Evolutionary conservation across 2,329 filamentous ascomycete species (phyloP).

Genomic region (Cordyceps tenuipes): DNA sequence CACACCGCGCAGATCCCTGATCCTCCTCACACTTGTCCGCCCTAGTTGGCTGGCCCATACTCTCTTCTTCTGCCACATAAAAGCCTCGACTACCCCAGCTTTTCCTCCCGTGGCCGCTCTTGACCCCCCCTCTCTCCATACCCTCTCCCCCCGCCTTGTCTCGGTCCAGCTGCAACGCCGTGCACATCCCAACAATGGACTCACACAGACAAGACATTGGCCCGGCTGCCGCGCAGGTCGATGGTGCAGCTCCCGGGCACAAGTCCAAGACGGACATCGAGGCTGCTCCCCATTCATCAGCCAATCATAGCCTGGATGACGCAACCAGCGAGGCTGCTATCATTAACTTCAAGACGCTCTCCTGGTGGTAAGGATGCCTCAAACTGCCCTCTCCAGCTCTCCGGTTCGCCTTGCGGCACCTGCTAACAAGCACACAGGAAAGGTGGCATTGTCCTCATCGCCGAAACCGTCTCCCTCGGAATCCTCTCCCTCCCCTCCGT

Average conservation of each 20-base stretch:
- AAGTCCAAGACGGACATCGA: conserved; percentile 1
- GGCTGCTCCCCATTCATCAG: not conserved
- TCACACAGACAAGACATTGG: conserved; percentile 7
- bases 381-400: not conserved
- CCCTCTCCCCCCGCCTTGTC: not conserved
- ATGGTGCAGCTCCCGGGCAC: not conserved
- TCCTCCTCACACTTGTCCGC: not conserved
- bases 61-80: not conserved
- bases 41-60: not conserved
- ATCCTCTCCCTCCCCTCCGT: conserved; percentile 69
- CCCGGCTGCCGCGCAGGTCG: not conserved
- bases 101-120: not conserved
- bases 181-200: not conserved
- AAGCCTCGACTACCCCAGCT: conserved; percentile 1
- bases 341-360: conserved; percentile 30
- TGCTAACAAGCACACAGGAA: conserved; percentile 24
- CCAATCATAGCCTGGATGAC: conserved; percentile 1
- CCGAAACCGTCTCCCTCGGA: conserved; percentile 38
- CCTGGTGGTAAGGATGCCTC: conserved; percentile 27
- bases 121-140: not conserved
- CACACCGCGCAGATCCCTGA: not conserved
- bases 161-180: not conserved
- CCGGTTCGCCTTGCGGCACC: not conserved
- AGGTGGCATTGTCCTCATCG: conserved; percentile 35
- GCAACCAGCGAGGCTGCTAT: conserved; percentile 7